Evolutionary conservation across 495 filamentous ascomycete species (phyloP), one percentile per base, ranked within the genome.

Genomic region (Penicillium riverlandense): DNA sequence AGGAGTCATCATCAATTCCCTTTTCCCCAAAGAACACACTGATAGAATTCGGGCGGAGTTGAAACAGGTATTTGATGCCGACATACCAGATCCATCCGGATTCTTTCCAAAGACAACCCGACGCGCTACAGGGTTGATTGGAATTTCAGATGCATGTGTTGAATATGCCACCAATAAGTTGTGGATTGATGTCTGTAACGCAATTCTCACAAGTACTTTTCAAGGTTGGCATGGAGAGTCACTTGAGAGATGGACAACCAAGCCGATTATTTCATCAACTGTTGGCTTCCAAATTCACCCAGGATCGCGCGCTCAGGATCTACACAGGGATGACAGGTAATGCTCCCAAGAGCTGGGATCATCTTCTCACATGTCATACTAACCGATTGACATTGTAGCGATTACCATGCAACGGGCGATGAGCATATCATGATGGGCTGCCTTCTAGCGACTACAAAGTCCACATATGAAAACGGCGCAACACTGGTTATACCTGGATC

Each of bases 361-460:
- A 12, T 38, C 1, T 11, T 38, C 11, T 10, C 11, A 4, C 6
- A 3, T 15, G 9, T 11, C 11, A 38, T 40, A 11, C 22, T 38
- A 16, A 38, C 15, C 9, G 7, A 12, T 40, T 27, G 3, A 11
- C 11, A 40, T 40, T 40, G 7, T 11, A 40, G 38, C 15, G 38
- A 40, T 13, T 40, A 40, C 11, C 38, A 40, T 29, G 22, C 38
- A 4, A 40, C 11, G 30, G 38, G 30, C 6, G 22, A 40, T 10
- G 38, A 40, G 16, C 22, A 40, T 28, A 40, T 40, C 8, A 40
- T 40, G 38, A 30, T 40, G 38, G 38, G 38, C 15, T 40, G 38
- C 11, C 15, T 40, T 22, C 27, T 40, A 27, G 38, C 38, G 30
- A 29, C 30, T 10, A 40, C 38, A 6, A 40, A 40, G 22, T 40